A percentile compares a stretch with the other conserved stretches of the same genome.
Evolutionary conservation across 257 asterid genomes (phyloP).

Genomic region (Solanum ossicruentum): DNA sequence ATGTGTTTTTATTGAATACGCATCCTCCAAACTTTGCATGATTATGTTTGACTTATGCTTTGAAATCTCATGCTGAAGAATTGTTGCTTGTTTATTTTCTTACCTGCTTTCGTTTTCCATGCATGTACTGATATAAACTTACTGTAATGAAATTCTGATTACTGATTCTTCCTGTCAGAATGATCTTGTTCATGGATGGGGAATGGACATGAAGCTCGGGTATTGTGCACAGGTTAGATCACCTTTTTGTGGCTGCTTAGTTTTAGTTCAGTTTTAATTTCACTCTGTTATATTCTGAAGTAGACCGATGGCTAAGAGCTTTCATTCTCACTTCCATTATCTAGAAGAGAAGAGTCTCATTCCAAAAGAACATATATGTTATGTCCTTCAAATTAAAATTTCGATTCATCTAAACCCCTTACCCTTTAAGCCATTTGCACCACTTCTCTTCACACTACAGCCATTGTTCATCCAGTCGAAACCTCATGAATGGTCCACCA

Average conservation of each 20-base stretch:
- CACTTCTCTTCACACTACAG: background rate
- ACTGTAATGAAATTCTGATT: background rate
- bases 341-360: background rate
- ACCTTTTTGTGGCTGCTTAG: background rate
- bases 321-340: background rate
- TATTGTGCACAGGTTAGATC: slow-evolving; percentile 84
- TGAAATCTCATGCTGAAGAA: background rate
- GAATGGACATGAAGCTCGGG: slow-evolving; percentile 96
- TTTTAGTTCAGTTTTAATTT: background rate
- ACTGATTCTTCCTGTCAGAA: slow-evolving; percentile 34
- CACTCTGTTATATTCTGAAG: background rate
- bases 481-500: background rate
- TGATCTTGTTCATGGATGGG: slow-evolving; percentile 99
- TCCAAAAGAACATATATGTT: background rate
- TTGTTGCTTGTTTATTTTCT: background rate
- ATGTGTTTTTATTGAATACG: background rate
- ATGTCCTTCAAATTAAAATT: too few relatives aligned
- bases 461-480: background rate
- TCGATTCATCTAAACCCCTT: background rate
- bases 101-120: background rate
- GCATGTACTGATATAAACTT: background rate
- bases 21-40: background rate
- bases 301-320: background rate
- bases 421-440: background rate
- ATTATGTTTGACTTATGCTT: background rate